These are phyloP conservation scores for Solanum pinnatisectum DNA, from an alignment of 257 asterid species.

Conservation along the genomic window DNA sequence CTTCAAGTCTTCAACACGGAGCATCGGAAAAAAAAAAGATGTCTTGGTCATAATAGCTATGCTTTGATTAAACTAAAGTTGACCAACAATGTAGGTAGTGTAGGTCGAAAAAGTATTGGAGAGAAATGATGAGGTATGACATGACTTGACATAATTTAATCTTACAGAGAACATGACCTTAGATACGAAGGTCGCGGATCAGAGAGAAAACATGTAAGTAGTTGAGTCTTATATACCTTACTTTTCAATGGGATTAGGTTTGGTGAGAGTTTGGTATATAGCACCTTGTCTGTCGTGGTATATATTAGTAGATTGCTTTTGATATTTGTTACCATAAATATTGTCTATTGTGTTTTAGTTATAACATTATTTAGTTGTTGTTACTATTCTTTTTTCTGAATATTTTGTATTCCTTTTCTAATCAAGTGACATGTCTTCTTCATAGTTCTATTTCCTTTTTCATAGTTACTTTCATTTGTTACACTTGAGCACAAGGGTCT, in stretches of 20 bases:
- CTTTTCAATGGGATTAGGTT: background rate
- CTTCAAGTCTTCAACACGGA: background rate
- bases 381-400: too few relatives aligned
- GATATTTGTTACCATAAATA: background rate
- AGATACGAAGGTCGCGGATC: too few relatives aligned
- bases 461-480: background rate
- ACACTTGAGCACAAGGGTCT: too few relatives aligned
- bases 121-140: background rate
- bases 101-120: too few relatives aligned
- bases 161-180: fast-evolving
- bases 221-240: background rate
- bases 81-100: background rate
- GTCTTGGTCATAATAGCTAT: background rate
- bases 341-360: background rate
- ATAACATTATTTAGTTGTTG: too few relatives aligned
- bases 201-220: background rate
- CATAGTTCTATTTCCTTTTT: background rate
- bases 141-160: background rate
- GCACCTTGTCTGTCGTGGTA: background rate
- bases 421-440: background rate
- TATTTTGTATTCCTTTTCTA: too few relatives aligned
- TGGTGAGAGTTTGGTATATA: background rate
- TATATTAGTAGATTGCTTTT: background rate
- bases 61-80: background rate
- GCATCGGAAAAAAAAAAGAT: background rate